A percentile compares a stretch with the other conserved stretches of the same genome.
phyloP scores from a whole-genome alignment of 2,329 filamentous ascomycete species.

The Periconia digitata region DNA sequence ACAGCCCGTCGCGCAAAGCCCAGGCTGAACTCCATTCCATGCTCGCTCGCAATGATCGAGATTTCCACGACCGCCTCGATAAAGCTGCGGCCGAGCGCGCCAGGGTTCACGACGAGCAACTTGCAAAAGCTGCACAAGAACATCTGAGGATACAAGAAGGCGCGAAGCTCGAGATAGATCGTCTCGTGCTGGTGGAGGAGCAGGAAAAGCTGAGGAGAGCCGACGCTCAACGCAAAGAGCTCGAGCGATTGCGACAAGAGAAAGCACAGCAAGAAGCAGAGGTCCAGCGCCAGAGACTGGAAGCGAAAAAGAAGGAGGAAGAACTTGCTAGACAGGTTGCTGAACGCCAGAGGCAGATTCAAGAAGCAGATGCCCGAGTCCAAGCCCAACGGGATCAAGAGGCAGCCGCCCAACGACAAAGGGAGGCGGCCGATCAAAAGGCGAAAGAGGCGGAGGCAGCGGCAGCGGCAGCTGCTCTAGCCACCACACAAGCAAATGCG shows the following conservation, averaged over 20 bases:
- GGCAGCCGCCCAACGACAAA: constrained; percentile 30
- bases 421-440: constrained; percentile 32
- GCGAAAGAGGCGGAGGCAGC: constrained; percentile 29
- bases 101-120: constrained; percentile 64
- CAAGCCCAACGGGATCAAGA: constrained; percentile 33
- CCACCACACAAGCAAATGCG: constrained; percentile 27
- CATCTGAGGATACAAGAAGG: constrained; percentile 65
- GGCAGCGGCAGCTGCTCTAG: constrained; percentile 25
- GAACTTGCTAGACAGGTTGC: constrained; percentile 30
- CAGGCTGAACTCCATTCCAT: constrained; percentile 47
- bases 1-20: constrained; percentile 39
- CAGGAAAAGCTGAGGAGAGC: constrained; percentile 34
- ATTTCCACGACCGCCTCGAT: constrained; percentile 63
- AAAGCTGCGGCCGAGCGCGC: constrained; percentile 64
- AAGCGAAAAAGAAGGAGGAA: constrained; percentile 37
- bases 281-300: constrained; percentile 34
- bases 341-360: constrained; percentile 29
- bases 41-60: constrained; percentile 44
- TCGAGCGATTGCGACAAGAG: constrained; percentile 47
- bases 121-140: constrained; percentile 65
- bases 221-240: constrained; percentile 38
- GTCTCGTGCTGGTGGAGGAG: constrained; percentile 49
- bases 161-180: constrained; percentile 56
- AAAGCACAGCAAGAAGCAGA: constrained; percentile 47
- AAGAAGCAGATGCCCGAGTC: constrained; percentile 34